These are phyloP conservation scores for Entamoeba invadens DNA, from an alignment of 208 protist species.

Conservation along the genomic window DNA sequence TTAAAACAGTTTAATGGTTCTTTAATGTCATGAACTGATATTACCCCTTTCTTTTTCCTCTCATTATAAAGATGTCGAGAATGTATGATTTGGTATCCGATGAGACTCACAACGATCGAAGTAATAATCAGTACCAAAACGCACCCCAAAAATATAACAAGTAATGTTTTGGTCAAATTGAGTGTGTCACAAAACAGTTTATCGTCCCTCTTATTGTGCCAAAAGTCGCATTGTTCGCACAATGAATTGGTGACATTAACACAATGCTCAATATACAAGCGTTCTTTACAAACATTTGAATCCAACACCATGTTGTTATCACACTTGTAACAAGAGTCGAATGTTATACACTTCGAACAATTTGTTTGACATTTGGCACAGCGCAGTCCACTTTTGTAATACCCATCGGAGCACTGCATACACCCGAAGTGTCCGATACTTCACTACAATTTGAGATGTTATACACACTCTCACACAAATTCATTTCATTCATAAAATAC, in stretches of 20 bases:
- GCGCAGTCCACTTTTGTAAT: background rate
- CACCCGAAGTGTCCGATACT: background rate
- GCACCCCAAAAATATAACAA: background rate
- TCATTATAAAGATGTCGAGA: too few relatives aligned
- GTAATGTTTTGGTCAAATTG: too few relatives aligned
- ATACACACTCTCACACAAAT: background rate
- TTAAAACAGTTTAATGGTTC: too few relatives aligned
- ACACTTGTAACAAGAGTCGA: background rate
- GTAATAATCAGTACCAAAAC: background rate
- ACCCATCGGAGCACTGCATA: background rate
- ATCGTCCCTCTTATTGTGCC: background rate
- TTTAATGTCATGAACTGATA: too few relatives aligned
- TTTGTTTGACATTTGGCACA: background rate
- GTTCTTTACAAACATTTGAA: background rate
- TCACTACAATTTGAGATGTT: background rate
- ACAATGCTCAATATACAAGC: too few relatives aligned
- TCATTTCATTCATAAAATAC: background rate
- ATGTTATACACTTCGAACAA: background rate
- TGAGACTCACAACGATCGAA: background rate
- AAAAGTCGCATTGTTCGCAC: background rate
- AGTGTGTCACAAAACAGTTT: background rate
- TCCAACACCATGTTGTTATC: background rate
- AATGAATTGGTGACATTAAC: background rate
- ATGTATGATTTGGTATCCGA: background rate
- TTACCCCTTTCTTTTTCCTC: too few relatives aligned